Evolutionary conservation across 331 rosid genomes (phyloP), one percentile per base, ranked within the genome.

Genomic region (Rhamnella rubrinervis): DNA sequence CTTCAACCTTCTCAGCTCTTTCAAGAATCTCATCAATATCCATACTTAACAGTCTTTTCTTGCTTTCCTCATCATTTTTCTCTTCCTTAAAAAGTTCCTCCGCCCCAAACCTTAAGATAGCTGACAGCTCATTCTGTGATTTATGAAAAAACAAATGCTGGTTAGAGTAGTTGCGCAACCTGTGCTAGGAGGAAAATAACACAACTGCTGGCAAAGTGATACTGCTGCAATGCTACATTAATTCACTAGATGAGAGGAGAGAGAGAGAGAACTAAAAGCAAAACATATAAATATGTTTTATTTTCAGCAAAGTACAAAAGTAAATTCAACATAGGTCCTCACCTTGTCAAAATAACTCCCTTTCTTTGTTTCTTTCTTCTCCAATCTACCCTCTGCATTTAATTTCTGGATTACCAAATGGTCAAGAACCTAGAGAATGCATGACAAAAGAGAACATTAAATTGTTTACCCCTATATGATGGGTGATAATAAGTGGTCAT

Each of bases 11-110:
- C 84, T 95, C 99, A 6, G 99, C 99, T 78, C 97, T 95, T 85
- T 91, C 99, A 80, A 95, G 99, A 86, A 95, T 95, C 83, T 95
- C 99, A 68, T 95, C 99, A 71, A 95, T 95, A 85, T 95, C 96
- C 99, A 95, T 77, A 76, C 96, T 81, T 78, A 87, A 77, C 49
- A 95, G 96, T 59, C 87, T 74, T 76, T 91, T 95, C 85, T 95
- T 95, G 84, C 96, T 95, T 82, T 95, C 99, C 85, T 95, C 99
- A 5, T 91, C 99, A 78, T 72, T 95, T 80, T 82, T 95, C 60
- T 95, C 99, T 71, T 95, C 99, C 81, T 95, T 95, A 68, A 95
- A 95, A 75, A 95, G 99, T 71, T 95, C 99, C 80, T 91, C 97
- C 1, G 99, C 99, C 55, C 99, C 99, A 82, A 95, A 95, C 75